Percentiles rank a stretch among this genome's conserved stretches.
Conservation (phyloP, 169 alveolate genomes). For the Babesia sp. region DNA sequence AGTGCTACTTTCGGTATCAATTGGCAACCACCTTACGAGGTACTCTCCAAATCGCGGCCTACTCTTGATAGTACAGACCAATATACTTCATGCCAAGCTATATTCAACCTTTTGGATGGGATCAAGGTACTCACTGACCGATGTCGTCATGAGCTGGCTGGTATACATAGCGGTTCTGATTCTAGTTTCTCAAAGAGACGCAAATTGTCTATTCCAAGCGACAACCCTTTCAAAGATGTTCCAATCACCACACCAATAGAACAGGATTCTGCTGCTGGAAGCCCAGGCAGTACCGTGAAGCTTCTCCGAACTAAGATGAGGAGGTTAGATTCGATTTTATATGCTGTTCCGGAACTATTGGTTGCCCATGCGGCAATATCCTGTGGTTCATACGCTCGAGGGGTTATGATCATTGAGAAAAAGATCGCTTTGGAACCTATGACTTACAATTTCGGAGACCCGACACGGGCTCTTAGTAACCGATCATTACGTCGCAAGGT, state of each 20-base stretch:
- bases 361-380: slow-evolving; percentile 63
- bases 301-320: background rate
- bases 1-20: slow-evolving; percentile 49
- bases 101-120: slow-evolving; percentile 43
- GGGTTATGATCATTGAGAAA: slow-evolving; percentile 52
- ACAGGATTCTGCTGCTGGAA: background rate
- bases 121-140: slow-evolving; percentile 31
- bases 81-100: slow-evolving; percentile 57
- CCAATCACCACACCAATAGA: slow-evolving; percentile 74
- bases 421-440: slow-evolving; percentile 16
- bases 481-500: background rate
- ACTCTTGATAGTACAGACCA: slow-evolving; percentile 26
- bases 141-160: background rate
- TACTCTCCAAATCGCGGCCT: background rate
- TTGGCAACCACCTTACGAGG: slow-evolving; percentile 46
- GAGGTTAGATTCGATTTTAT: slow-evolving; percentile 15
- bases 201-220: slow-evolving; percentile 76
- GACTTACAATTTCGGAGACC: slow-evolving; percentile 41
- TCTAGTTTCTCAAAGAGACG: background rate
- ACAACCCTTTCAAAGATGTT: slow-evolving; percentile 86
- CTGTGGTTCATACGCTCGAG: slow-evolving; percentile 61
- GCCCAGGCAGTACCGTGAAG: background rate
- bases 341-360: slow-evolving; percentile 38
- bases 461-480: slow-evolving; percentile 25
- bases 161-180: background rate